Evolutionary conservation across 495 filamentous ascomycete genomes (phyloP).

Genomic region (Aspergillus egyptiacus): DNA sequence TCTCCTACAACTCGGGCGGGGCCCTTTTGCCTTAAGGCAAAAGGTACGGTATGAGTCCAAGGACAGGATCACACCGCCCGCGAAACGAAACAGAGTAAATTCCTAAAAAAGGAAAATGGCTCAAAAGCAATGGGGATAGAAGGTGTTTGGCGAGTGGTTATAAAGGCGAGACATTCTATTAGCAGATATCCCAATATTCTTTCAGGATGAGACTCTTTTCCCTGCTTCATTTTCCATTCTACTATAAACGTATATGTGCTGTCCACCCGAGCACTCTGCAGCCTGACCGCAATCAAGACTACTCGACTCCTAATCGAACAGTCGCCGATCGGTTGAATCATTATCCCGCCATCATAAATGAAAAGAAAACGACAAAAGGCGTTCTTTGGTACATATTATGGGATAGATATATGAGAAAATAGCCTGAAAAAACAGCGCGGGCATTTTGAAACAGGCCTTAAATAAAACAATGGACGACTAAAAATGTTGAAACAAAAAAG

Average conservation of each 20-base stretch:
- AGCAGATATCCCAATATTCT: conserved; percentile 11
- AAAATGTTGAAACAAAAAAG: background rate
- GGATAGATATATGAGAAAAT: background rate
- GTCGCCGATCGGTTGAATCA: too few relatives aligned
- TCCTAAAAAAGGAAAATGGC: background rate
- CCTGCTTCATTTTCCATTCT: conserved; percentile 1
- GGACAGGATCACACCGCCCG: background rate
- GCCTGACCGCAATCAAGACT: too few relatives aligned
- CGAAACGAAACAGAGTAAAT: background rate
- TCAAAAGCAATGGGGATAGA: conserved; percentile 3
- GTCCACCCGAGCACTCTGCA: too few relatives aligned
- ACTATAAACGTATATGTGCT: background rate
- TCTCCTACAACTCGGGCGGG: background rate
- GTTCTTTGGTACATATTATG: too few relatives aligned
- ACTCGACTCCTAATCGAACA: too few relatives aligned
- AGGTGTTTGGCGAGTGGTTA: conserved; percentile 7
- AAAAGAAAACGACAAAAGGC: too few relatives aligned
- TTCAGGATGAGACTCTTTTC: conserved; percentile 3
- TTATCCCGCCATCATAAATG: too few relatives aligned
- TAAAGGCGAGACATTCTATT: conserved; percentile 6
- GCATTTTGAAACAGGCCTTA: too few relatives aligned
- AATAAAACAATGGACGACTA: background rate
- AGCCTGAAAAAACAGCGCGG: background rate
- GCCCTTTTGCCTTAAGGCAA: background rate
- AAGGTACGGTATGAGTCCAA: background rate